Evolutionary conservation across 2,329 filamentous ascomycete species (phyloP).

Genomic region (Cadophora sp.): DNA sequence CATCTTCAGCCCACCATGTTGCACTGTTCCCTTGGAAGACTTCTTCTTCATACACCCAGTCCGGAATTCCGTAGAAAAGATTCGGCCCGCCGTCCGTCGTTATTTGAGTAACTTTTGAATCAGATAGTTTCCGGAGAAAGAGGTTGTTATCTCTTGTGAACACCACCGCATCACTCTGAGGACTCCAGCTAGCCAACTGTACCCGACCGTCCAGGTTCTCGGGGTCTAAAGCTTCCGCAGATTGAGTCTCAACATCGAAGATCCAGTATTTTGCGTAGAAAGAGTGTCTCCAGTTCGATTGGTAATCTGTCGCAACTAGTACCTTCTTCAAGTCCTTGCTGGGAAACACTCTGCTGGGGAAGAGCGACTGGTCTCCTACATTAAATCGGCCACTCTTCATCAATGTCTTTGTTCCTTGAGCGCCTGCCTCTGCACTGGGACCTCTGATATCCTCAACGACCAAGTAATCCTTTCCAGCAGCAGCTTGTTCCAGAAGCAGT

Average conservation of each 20-base stretch:
- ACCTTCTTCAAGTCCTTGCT: constrained; percentile 88
- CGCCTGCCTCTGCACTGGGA: constrained; percentile 51
- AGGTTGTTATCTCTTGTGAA: constrained; percentile 93
- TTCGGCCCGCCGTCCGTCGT: constrained; percentile 87
- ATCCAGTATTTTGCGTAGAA: constrained; percentile 89
- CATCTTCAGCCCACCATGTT: constrained; percentile 95
- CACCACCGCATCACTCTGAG: constrained; percentile 83
- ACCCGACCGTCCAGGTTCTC: constrained; percentile 67
- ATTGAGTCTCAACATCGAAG: constrained; percentile 84
- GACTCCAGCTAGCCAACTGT: constrained; percentile 90
- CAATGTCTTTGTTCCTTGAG: constrained; percentile 66
- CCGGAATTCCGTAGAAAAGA: constrained; percentile 93
- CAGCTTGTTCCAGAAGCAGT: constrained; percentile 76
- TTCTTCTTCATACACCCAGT: constrained; percentile 94
- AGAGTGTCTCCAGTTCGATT: constrained; percentile 90
- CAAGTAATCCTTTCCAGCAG: constrained; percentile 72
- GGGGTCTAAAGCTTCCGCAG: constrained; percentile 78
- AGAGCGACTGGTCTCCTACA: constrained; percentile 60
- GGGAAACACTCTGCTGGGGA: constrained; percentile 70
- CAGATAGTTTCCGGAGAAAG: constrained; percentile 72
- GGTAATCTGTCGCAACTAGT: constrained; percentile 73
- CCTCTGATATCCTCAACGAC: constrained; percentile 85
- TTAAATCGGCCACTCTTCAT: constrained; percentile 74
- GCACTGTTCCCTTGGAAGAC: constrained; percentile 81
- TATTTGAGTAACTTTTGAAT: constrained; percentile 58